These are phyloP conservation scores for Pseudocercospora eumusae DNA, from an alignment of 2,329 filamentous ascomycete genomes.

Conservation along the genomic window DNA sequence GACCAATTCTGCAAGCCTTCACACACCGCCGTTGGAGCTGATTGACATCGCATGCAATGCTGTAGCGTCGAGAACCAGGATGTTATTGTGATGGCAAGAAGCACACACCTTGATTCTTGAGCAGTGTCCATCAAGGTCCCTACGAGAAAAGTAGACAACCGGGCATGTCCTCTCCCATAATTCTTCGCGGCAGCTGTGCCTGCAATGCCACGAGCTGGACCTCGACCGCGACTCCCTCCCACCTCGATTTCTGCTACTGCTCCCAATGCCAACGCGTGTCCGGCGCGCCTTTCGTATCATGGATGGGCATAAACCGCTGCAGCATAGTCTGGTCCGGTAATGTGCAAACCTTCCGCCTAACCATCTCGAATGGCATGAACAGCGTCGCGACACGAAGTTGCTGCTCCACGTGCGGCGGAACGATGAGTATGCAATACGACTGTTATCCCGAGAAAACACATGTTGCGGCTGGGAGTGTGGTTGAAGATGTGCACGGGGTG, in stretches of 20 bases:
- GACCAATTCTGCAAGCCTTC: too few relatives aligned
- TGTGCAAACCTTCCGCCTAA: conserved; percentile 15
- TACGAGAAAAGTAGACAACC: not conserved
- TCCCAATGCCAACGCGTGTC: conserved; percentile 29
- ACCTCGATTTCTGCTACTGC: conserved; percentile 32
- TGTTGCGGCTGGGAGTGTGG: conserved; percentile 23
- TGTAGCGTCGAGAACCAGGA: too few relatives aligned
- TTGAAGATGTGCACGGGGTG: conserved; percentile 4
- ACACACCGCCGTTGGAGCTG: too few relatives aligned
- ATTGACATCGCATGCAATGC: too few relatives aligned
- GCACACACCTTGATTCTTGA: too few relatives aligned
- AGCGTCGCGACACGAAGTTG: conserved; percentile 21
- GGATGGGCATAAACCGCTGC: conserved; percentile 23
- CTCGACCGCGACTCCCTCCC: conserved; percentile 13
- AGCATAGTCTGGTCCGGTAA: conserved; percentile 16
- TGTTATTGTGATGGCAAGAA: too few relatives aligned
- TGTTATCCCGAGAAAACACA: conserved; percentile 27
- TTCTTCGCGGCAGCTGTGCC: conserved; percentile 21
- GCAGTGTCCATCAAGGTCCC: not conserved
- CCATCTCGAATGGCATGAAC: conserved; percentile 12
- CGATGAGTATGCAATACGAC: conserved; percentile 27
- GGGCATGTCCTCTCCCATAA: not conserved
- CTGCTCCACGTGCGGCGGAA: conserved; percentile 24
- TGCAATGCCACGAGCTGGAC: conserved; percentile 24
- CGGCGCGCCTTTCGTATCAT: conserved; percentile 28